These are phyloP conservation scores for Eragrostis tef DNA, from an alignment of 202 grass and related monocot genomes.

Conservation along the genomic window DNA sequence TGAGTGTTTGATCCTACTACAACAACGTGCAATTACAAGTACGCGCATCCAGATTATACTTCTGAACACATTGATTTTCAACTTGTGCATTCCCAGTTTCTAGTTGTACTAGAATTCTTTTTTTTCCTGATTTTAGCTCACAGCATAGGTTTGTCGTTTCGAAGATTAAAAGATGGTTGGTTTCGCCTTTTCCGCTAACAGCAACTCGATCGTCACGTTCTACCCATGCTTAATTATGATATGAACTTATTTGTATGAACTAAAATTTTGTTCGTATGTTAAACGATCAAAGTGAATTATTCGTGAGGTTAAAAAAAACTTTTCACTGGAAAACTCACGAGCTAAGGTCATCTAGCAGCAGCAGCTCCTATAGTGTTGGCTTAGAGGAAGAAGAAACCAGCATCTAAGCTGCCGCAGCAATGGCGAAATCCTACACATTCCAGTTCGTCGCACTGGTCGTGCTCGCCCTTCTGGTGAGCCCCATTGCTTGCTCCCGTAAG, in stretches of 20 bases:
- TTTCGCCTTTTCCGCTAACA: conserved; percentile 23
- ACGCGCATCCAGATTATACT: neutral
- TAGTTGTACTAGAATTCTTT: conserved; percentile 11
- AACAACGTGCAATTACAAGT: conserved; percentile 22
- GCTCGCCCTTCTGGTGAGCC: conserved; percentile 49
- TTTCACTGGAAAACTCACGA: too few relatives aligned
- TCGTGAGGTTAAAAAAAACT: too few relatives aligned
- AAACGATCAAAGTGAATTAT: too few relatives aligned
- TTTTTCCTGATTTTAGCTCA: conserved; percentile 18
- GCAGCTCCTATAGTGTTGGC: neutral
- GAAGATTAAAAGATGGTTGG: neutral
- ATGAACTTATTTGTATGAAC: too few relatives aligned
- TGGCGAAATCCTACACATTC: conserved; percentile 48
- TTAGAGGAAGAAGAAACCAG: neutral
- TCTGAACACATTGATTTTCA: neutral
- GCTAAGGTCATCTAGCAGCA: conserved; percentile 35
- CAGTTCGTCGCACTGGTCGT: conserved; percentile 32
- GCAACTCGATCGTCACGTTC: conserved; percentile 59
- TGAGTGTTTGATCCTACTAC: neutral
- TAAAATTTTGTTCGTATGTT: too few relatives aligned
- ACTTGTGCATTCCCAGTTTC: neutral
- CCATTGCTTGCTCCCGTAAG: conserved; percentile 54
- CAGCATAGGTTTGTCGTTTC: conserved; percentile 17
- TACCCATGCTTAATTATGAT: too few relatives aligned
- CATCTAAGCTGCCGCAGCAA: conserved; percentile 19